Conservation (phyloP, 768 basidiomycete species). For the Tricholoma hemisulphureum region DNA sequence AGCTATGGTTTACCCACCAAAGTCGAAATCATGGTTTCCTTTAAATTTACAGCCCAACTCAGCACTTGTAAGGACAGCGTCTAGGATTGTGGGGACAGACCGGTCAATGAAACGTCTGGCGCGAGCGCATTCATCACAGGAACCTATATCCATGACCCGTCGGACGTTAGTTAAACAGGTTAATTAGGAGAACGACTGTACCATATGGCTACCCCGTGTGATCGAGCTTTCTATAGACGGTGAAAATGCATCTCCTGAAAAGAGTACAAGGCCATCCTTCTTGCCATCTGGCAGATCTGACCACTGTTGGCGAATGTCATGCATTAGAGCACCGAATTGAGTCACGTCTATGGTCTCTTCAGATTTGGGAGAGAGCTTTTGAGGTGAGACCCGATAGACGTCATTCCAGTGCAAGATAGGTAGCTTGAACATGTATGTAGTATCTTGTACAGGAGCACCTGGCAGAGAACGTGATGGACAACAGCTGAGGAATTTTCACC, state of each 20-base stretch:
- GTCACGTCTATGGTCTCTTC: conserved; percentile 78
- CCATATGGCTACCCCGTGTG: conserved; percentile 91
- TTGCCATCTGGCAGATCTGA: conserved; percentile 41
- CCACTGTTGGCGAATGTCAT: conserved; percentile 63
- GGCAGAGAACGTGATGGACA: too few species aligned
- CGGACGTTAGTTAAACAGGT: neutral
- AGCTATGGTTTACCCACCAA: conserved; percentile 44
- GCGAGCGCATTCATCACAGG: conserved; percentile 80
- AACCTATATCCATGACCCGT: conserved; percentile 47
- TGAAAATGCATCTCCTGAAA: conserved; percentile 88
- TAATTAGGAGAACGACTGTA: conserved; percentile 24
- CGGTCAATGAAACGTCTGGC: conserved; percentile 79
- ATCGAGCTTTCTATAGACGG: conserved; percentile 86
- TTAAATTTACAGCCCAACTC: neutral
- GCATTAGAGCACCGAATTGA: conserved; percentile 75
- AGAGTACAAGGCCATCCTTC: conserved; percentile 74
- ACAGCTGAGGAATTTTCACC: too few species aligned
- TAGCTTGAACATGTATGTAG: conserved; percentile 23
- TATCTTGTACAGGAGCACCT: neutral
- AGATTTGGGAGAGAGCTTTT: conserved; percentile 56
- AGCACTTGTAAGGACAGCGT: neutral
- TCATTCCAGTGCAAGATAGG: conserved; percentile 75
- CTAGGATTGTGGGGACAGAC: conserved; percentile 39
- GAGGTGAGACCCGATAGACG: conserved; percentile 77
- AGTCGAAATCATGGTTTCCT: conserved; percentile 96